Evolutionary conservation across 2,329 filamentous ascomycete genomes (phyloP), one percentile per base, ranked within the genome.

Genomic region (Tetracladium maxilliforme): DNA sequence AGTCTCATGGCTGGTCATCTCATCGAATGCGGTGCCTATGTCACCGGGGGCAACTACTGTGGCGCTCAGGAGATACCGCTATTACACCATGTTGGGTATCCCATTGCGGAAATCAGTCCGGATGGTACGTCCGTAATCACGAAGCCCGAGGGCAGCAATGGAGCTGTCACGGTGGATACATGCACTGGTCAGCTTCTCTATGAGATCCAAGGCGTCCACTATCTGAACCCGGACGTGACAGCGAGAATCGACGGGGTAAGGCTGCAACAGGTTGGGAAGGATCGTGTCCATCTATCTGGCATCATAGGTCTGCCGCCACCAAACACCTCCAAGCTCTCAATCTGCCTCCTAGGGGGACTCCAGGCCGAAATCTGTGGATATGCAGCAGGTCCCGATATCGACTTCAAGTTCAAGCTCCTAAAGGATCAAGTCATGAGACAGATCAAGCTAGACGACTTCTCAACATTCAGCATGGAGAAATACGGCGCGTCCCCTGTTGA

Each of bases 71-170:
- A 25, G 19, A 22, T 30, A 6, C 25, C 27, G 1, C 33, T 41
- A 0, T 38, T 62, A 10, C 37, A 56, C 13, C 50, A 54, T 18
- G 44, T 56, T 1, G 43, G 43, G 0, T 59, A 57, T 27, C 53
- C 51, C 1, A 60, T 64, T 32, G 56, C 52, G 2, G 57, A 62
- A 25, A 46, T 64, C 10, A 48, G 44, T 9, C 37, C 26, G 2
- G 49, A 54, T 32, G 58, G 58, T 0, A 43, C 41, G 4, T 55
- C 48, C 20, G 41, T 56, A 6, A 47, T 61, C 19, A 57, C 53
- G 3, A 62, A 60, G 30, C 56, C 58, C 26, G 43, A 48, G 4
- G 37, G 37, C 4, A 52, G 45, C 6, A 48, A 50, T 15, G 55
- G 52, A 0, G 31, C 48, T 9, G 41, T 56, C 4, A 48, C 35